Evolutionary conservation across 2,329 filamentous ascomycete species (phyloP), one percentile per base, ranked within the genome.

Genomic region (Neofusicoccum cordaticola): DNA sequence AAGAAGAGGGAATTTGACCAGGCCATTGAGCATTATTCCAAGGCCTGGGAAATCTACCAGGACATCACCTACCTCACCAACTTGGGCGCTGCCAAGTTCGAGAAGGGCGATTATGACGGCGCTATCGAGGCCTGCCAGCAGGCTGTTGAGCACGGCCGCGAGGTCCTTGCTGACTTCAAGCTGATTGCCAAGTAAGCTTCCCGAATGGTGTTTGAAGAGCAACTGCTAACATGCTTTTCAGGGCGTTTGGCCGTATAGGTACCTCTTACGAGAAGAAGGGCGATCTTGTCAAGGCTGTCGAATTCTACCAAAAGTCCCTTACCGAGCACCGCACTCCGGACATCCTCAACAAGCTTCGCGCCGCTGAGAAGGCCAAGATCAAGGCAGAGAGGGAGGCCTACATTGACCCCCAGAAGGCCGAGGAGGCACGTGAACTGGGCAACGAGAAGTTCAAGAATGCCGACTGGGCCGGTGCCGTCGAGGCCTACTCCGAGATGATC

Each of bases 31-130:
- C 92, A 99, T 82, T 99, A 99, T 84, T 86, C 79, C 76, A 96
- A 96, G 78, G 95, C 95, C 0, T 99, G 95, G 95, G 93, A 97
- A 66, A 79, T 91, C 44, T 85, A 92, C 86, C 95, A 97, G 84
- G 95, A 99, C 73, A 96, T 99, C 73, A 95, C 94, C 15, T 99
- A 99, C 80, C 85, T 98, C 66, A 99, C 96, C 83, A 99, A 99
- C 80, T 85, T 96, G 37, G 92, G 93, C 66, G 95, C 95, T 3
- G 95, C 94, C 66, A 88, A 96, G 73, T 98, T 93, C 72, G 95
- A 99, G 79, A 97, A 98, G 84, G 93, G 93, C 65, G 95, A 98
- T 76, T 96, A 91, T 77, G 86, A 96, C 73, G 90, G 89, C 65
- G 89, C 90, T 69, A 93, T 99, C 68, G 91, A 96, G 72, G 82